Base-by-base conservation (phyloP, 768 basidiomycete genomes). In the Lactarius quietus region DNA sequence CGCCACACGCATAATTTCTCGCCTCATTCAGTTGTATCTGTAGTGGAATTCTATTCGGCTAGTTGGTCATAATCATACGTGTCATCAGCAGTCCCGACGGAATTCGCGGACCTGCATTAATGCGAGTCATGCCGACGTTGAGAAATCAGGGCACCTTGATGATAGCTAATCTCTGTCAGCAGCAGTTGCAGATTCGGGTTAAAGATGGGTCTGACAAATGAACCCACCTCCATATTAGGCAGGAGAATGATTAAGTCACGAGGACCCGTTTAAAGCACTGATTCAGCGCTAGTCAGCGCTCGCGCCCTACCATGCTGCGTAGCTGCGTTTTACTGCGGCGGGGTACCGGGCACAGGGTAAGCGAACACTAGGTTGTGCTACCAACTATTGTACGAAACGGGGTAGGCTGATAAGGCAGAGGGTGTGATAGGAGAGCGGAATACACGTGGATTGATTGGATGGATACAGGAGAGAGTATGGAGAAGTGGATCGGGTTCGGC, bases 401-500 rank as follows among this genome's bases (percentile, higher is more conserved):
- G 38, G 9, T 53, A 31, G 20, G 15, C 3, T 23, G 36, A 15
- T 9, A n/a, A n/a, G 53, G 20, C 54, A 31, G 29, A 15, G 15
- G 29, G 41, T 31, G 29, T n/a, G n/a, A 48, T 48, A 48, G 45
- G 33, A 7, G 51, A 9, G 53, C 62, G 62, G 62, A 52, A 20
- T 52, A 38, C 35, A 31, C 62, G 62, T 63, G 62, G 62, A 35
- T 58, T 6, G 18, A n/a, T 17, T 41, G 54, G 53, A 62, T 8
- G 43, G 28, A 29, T 33, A 57, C 7, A 39, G 28, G 12, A 43
- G 26, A 26, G 3, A 10, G 33, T 5, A 26, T 17, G 8, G 45
- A 8, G 28, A 43, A 64, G 55, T 61, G 48, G 29, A 52, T 65
- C 65, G 56, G 56, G 43, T 3, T 54, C 63, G 63, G 63, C 43